Evolutionary conservation across 306 rosid genomes (phyloP).

Genomic region (Hippophae tibetana): DNA sequence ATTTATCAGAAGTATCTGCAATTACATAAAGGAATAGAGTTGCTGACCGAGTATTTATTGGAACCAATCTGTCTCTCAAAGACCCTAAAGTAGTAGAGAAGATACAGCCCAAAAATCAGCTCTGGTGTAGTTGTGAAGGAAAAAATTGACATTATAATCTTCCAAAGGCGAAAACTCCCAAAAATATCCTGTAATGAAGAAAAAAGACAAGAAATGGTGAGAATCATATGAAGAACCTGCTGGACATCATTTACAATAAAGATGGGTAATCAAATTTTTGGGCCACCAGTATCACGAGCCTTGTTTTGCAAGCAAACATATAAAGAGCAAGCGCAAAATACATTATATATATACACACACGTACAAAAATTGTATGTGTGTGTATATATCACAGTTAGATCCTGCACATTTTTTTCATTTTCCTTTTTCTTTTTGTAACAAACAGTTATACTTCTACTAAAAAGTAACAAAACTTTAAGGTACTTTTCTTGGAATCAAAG

Average conservation of each 20-base stretch:
- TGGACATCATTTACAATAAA: neutral
- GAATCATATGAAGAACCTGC: neutral
- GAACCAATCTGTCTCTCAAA: slow-evolving; percentile 98
- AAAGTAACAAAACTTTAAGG: too few species aligned
- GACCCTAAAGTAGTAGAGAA: slow-evolving; percentile 91
- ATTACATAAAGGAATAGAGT: slow-evolving; percentile 9
- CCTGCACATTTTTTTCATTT: too few species aligned
- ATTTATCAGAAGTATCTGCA: neutral
- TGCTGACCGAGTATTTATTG: slow-evolving; percentile 75
- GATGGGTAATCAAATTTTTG: neutral
- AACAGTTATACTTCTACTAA: too few species aligned
- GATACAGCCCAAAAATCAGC: slow-evolving; percentile 83
- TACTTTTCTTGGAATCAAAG: too few species aligned
- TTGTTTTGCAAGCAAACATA: too few species aligned
- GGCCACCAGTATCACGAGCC: neutral
- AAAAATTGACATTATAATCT: slow-evolving; percentile 61
- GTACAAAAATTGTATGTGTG: too few species aligned
- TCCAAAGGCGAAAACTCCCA: slow-evolving; percentile 75
- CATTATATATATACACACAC: too few species aligned
- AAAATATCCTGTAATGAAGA: slow-evolving; percentile 63
- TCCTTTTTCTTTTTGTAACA: too few species aligned
- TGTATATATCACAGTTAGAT: too few species aligned
- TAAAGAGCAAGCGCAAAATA: too few species aligned
- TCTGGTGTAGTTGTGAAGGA: slow-evolving; percentile 92
- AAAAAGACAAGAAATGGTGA: slow-evolving; percentile 5